Conservation (phyloP, 2,329 filamentous ascomycete genomes). For the Ceratocystis cacaofunesta region DNA sequence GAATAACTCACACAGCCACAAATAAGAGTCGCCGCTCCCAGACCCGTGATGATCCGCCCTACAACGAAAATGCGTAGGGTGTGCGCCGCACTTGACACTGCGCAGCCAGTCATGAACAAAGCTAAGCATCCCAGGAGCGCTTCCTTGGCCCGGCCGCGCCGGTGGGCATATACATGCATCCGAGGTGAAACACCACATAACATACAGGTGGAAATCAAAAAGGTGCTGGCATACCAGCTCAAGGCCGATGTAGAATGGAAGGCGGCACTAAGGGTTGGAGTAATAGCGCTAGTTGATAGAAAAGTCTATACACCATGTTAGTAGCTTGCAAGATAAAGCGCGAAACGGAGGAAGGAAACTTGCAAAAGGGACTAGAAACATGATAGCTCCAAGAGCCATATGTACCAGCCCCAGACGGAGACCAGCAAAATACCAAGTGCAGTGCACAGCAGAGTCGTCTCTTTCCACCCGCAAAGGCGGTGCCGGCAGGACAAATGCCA, state of each 20-base stretch:
- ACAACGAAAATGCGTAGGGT: slow-evolving; percentile 26
- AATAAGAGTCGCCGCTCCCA: slow-evolving; percentile 26
- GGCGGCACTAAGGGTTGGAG: slow-evolving; percentile 23
- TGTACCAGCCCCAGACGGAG: background rate
- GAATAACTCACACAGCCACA: slow-evolving; percentile 21
- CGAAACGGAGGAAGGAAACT: background rate
- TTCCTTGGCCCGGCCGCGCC: slow-evolving; percentile 20
- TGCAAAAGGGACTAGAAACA: slow-evolving; percentile 18
- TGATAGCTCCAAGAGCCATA: slow-evolving; percentile 10
- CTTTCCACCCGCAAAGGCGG: background rate
- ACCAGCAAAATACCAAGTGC: slow-evolving; percentile 3
- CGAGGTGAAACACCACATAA: no score
- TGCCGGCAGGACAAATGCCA: no score
- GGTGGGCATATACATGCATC: slow-evolving; percentile 19
- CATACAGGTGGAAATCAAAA: slow-evolving; percentile 21
- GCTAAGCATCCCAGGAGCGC: slow-evolving; percentile 19
- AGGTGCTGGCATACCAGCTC: slow-evolving; percentile 24
- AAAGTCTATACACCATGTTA: slow-evolving; percentile 21
- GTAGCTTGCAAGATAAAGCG: background rate
- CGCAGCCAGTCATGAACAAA: slow-evolving; percentile 22
- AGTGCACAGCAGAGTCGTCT: background rate
- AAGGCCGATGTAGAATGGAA: slow-evolving; percentile 23
- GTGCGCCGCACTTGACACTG: slow-evolving; percentile 24
- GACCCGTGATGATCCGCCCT: slow-evolving; percentile 26
- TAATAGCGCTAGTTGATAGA: slow-evolving; percentile 26